Base-by-base conservation (phyloP, 768 basidiomycete species). In the Hericium alpestre region DNA sequence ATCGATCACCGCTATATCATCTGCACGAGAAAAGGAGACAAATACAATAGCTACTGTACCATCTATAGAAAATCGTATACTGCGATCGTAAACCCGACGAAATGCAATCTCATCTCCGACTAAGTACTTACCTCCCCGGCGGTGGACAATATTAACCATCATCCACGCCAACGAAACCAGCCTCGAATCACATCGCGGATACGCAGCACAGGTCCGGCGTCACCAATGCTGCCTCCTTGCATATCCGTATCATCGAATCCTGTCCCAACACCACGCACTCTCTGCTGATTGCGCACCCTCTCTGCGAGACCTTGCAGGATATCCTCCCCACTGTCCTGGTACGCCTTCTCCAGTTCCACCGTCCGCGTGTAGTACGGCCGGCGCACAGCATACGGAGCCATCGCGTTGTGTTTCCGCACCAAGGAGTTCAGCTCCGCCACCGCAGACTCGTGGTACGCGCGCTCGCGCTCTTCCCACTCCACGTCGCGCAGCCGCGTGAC, bases 341-440 rank as follows among this genome's bases (percentile, higher is more conserved):
- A 87, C 47, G 77, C 66, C 60, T 69, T 74, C 58, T 74, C 74
- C 11, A 92, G 72, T 71, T 92, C 90, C 18, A 66, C 70, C 9
- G 74, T 73, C 22, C 79, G 76, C 22, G 73, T 69, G 58, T 87
- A 76, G 58, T 84, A 81, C 4, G 80, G 72, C 50, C 86, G 72
- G 18, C 90, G 77, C n/a, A 87, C 90, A 4, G 82, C 74, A 64
- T 87, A 87, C 1, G 89, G 90, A 12, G 90, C 91, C 47, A 87
- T 67, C 7, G 79, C 83, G 65, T 93, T 93, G 71, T 90, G 87
- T 70, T 84, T 83, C 51, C 89, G 76, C 25, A 92, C 83, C 5
- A 86, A 74, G 3, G 80, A 74, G 68, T 93, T 92, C 41, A 92
- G 70, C 61, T 92, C 84, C 32, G 74, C 76, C 39, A 93, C 64